Percentiles rank a stretch among this genome's conserved stretches.
These are phyloP conservation scores for Phaeosphaeriaceae sp. DNA, from an alignment of 2,329 filamentous ascomycete genomes.

Conservation along the genomic window DNA sequence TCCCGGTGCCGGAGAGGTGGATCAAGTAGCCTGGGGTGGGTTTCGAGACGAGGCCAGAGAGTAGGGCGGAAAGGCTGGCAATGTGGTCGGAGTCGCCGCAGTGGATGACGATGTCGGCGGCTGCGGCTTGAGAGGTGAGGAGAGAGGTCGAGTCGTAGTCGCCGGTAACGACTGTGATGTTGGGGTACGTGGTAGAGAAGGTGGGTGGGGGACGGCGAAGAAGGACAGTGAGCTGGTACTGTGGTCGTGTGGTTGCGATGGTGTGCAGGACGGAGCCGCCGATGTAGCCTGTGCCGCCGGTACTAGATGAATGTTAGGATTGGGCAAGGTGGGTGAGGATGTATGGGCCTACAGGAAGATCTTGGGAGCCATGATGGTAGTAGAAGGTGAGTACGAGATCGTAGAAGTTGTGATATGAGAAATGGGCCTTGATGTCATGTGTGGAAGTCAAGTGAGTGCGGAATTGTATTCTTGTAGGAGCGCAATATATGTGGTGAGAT, in stretches of 20 bases:
- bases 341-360: constrained; percentile 27
- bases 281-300: constrained; percentile 62
- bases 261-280: constrained; percentile 61
- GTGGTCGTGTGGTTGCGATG: constrained; percentile 55
- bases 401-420: no score
- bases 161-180: constrained; percentile 58
- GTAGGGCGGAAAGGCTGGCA: constrained; percentile 54
- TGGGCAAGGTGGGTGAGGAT: neutral
- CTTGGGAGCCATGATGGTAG: constrained; percentile 35
- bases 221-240: constrained; percentile 55
- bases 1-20: constrained; percentile 64
- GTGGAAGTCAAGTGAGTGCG: no score
- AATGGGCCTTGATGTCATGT: no score
- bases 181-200: constrained; percentile 46
- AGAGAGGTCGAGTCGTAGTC: constrained; percentile 55
- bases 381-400: no score
- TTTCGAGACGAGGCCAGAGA: constrained; percentile 59
- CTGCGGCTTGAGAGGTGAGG: constrained; percentile 54
- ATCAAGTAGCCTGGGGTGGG: constrained; percentile 56
- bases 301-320: constrained; percentile 43
- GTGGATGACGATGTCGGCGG: constrained; percentile 60
- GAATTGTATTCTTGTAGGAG: neutral
- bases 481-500: neutral
- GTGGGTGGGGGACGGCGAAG: constrained; percentile 50
- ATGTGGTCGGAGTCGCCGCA: constrained; percentile 40